Conservation (phyloP, 2,329 filamentous ascomycete species). For the Xylaria sp. region DNA sequence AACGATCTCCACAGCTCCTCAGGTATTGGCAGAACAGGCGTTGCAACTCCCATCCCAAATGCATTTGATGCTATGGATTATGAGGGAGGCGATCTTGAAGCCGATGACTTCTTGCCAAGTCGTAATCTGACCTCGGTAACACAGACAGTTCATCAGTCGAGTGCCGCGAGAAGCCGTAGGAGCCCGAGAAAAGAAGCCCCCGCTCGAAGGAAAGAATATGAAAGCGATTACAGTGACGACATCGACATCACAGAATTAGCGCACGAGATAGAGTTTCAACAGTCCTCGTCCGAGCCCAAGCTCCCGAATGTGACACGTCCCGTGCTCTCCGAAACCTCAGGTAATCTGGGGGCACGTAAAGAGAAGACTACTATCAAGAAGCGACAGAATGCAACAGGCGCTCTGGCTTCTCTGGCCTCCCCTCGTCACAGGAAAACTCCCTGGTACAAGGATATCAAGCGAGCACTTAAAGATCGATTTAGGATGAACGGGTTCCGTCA, state of each 20-base stretch:
- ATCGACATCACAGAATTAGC: constrained; percentile 59
- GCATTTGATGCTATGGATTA: constrained; percentile 39
- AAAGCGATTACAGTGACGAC: constrained; percentile 57
- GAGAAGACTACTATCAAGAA: constrained; percentile 44
- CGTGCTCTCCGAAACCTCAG: constrained; percentile 55
- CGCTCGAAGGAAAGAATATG: constrained; percentile 31
- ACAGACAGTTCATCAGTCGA: constrained; percentile 18
- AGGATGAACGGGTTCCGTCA: constrained; percentile 84
- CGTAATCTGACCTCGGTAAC: constrained; percentile 19
- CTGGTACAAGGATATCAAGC: constrained; percentile 87
- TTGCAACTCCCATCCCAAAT: constrained; percentile 24
- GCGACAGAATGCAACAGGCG: constrained; percentile 38
- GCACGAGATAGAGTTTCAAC: constrained; percentile 54
- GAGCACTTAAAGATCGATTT: constrained; percentile 81
- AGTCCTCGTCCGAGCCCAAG: constrained; percentile 42
- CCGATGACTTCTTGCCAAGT: constrained; percentile 25
- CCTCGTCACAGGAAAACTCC: constrained; percentile 66
- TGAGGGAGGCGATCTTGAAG: constrained; percentile 43
- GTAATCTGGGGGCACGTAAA: constrained; percentile 49
- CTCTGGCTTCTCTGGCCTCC: constrained; percentile 51
- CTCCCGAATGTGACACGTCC: constrained; percentile 40
- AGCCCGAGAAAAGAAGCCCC: constrained; percentile 32
- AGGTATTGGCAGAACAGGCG: constrained; percentile 15
- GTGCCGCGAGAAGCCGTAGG: constrained; percentile 27
- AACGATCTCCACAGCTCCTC: constrained; percentile 12